Evolutionary conservation across 345 rosid genomes (phyloP).

Genomic region (Aurinia saxatilis): DNA sequence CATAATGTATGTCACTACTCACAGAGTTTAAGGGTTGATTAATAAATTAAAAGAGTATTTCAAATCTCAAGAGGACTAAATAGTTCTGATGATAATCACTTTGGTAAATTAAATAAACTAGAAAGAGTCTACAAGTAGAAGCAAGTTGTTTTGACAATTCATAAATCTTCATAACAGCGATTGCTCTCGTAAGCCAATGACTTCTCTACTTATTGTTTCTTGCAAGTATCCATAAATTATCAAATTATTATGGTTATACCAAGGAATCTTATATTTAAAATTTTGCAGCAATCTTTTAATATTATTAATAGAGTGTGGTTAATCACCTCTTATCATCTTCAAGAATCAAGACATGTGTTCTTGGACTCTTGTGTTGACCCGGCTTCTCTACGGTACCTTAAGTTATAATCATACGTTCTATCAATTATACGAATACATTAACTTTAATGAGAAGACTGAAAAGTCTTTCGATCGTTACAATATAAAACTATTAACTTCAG

Average conservation of each 20-base stretch:
- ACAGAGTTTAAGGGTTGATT: not conserved
- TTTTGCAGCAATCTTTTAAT: not conserved
- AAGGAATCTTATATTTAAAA: not conserved
- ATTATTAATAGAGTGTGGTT: not conserved
- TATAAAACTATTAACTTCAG: not conserved
- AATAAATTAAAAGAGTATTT: too few relatives aligned
- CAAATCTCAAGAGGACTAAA: not conserved
- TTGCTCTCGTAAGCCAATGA: slow-evolving; percentile 26
- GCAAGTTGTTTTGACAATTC: slow-evolving; percentile 20
- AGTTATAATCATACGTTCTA: not conserved
- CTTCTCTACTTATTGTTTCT: slow-evolving; percentile 16
- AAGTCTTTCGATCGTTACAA: not conserved
- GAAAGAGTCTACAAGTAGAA: slow-evolving; percentile 13
- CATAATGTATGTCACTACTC: not conserved
- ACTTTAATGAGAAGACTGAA: not conserved
- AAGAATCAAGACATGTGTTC: slow-evolving; percentile 17
- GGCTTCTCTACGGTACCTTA: not conserved
- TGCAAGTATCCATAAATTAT: slow-evolving; percentile 21
- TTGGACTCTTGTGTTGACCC: slow-evolving; percentile 27
- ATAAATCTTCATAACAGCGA: slow-evolving; percentile 21
- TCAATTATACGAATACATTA: not conserved
- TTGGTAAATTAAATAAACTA: not conserved
- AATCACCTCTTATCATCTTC: slow-evolving; percentile 10
- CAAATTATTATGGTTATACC: not conserved
- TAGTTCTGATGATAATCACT: slow-evolving; percentile 12